Percentiles rank a stretch among this genome's conserved stretches.
Evolutionary conservation across 208 protist species (phyloP).

Genomic region (Novymonas esmeraldas): DNA sequence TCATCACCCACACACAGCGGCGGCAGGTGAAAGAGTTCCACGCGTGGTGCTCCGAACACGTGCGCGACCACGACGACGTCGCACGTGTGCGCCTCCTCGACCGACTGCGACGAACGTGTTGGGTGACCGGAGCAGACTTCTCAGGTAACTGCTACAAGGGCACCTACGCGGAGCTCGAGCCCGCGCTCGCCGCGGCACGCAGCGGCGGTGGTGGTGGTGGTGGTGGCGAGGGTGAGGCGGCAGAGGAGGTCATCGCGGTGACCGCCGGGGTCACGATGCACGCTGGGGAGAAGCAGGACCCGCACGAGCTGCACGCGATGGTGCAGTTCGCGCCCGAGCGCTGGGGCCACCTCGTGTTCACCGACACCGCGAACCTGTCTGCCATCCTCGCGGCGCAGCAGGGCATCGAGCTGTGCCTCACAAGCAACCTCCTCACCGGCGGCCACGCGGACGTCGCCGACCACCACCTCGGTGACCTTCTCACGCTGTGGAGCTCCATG

Average conservation of each 20-base stretch:
- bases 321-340: conserved; percentile 61
- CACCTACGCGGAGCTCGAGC: conserved; percentile 51
- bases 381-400: conserved; percentile 46
- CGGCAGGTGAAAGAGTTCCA: conserved; percentile 51
- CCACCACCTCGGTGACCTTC: conserved; percentile 58
- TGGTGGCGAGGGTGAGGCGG: conserved; percentile 12
- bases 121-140: conserved; percentile 87
- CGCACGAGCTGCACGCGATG: conserved; percentile 67
- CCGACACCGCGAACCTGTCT: conserved; percentile 35
- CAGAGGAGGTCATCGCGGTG: conserved; percentile 29
- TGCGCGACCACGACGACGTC: background rate
- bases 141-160: conserved; percentile 88
- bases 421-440: conserved; percentile 79
- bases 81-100: background rate
- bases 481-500: conserved; percentile 32
- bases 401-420: conserved; percentile 86
- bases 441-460: conserved; percentile 51
- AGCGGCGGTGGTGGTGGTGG: background rate
- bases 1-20: conserved; percentile 52
- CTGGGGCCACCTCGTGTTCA: conserved; percentile 86
- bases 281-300: conserved; percentile 81
- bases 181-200: conserved; percentile 40
- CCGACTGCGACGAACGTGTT: conserved; percentile 60
- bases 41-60: conserved; percentile 26
- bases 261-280: conserved; percentile 72